A percentile compares a stretch with the other conserved stretches of the same genome.
Conservation (phyloP, 768 basidiomycete species). For the Suillus subaureus region DNA sequence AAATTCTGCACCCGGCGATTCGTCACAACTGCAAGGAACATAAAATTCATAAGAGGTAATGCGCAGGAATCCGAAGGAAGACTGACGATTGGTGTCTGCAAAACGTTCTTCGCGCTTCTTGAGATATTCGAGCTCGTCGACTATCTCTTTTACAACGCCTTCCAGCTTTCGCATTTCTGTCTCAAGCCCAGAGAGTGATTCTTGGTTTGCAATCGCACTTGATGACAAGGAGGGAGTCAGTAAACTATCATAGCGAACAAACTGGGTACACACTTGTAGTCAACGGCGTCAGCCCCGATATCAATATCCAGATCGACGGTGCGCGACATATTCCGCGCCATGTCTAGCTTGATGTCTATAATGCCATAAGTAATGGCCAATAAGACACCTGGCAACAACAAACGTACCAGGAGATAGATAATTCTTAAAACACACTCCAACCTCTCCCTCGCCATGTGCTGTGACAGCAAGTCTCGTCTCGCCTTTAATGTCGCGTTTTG, state of each 20-base stretch:
- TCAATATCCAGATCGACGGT: slow-evolving; percentile 94
- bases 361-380: neutral
- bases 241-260: neutral
- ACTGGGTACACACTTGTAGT: slow-evolving; percentile 84
- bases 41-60: neutral
- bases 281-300: slow-evolving; percentile 97
- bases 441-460: slow-evolving; percentile 89
- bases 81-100: slow-evolving; percentile 84
- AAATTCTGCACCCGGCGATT: slow-evolving; percentile 91
- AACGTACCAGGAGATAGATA: slow-evolving; percentile 69
- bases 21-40: slow-evolving; percentile 71
- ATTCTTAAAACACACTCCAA: slow-evolving; percentile 95
- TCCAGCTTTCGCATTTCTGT: slow-evolving; percentile 99
- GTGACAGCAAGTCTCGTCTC: slow-evolving; percentile 95
- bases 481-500: slow-evolving; percentile 83
- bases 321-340: slow-evolving; percentile 55
- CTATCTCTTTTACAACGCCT: slow-evolving; percentile 90
- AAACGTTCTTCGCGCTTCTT: slow-evolving; percentile 89
- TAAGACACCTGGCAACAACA: neutral
- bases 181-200: slow-evolving; percentile 92
- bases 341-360: slow-evolving; percentile 48
- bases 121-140: slow-evolving; percentile 91
- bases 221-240: slow-evolving; percentile 11
- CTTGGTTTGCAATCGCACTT: slow-evolving; percentile 98
- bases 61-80: neutral